Evolutionary conservation across 352 stramenopile genomes (phyloP), one percentile per base, ranked within the genome.

Genomic region (Phytophthora hybrid): DNA sequence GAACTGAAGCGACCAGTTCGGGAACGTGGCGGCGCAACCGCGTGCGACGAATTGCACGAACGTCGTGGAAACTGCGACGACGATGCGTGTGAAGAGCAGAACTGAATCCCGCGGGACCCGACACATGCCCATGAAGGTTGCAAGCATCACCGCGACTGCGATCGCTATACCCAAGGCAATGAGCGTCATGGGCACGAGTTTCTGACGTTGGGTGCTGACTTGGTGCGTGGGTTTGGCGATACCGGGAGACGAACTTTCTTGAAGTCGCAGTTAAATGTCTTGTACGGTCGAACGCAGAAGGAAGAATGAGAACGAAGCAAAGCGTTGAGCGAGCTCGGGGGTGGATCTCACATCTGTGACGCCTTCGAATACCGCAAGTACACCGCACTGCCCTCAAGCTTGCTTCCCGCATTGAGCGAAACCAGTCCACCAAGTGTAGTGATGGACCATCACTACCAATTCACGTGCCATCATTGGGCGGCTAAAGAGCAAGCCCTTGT

Each of bases 1-100:
- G 47, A 84, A 78, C n/a, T 41, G 55, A 47, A 87, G 52, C 21
- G 80, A 77, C 80, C 80, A 87, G 41, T 67, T 69, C 16, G 74
- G 77, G 37, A 79, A 80, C 9, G 74, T 59, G 4, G 78, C 61
- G 0, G 19, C 66, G 51, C 71, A 79, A 11, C 73, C 73, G 21
- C 75, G 54, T 14, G 31, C 41, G 11, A 65, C 32, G 41, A 65
- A 78, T 5, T 34, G 21, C 46, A 34, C 34, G 6, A 80, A 44
- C 1, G 53, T 61, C 41, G 49, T 71, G 56, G 3, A 56, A 3
- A 51, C 5, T 0, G 49, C 39, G 32, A 54, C 3, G 16, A 32
- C 13, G 14, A 77, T 19, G 21, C 55, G 69, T 1, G 57, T 11
- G 11, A 74, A 34, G 21, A 80, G 60, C 13, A 61, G 31, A 51